Conservation (phyloP, 805 yeast genomes). For the Yamadazyma nakazawae region DNA sequence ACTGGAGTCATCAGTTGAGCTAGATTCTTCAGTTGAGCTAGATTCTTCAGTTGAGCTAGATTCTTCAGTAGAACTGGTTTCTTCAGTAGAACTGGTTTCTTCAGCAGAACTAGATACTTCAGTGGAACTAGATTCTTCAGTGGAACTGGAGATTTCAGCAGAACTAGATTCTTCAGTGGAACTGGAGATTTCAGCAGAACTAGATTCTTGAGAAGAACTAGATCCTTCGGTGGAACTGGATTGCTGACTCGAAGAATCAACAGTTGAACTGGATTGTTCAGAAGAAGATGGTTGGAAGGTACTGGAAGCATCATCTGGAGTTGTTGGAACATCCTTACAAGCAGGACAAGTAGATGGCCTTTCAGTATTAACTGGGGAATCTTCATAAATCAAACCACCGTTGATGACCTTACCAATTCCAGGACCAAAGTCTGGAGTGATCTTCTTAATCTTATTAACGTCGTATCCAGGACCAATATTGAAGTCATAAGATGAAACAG, state of each 20-base stretch:
- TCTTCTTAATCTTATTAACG: slow-evolving; percentile 10
- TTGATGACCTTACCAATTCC: slow-evolving; percentile 19
- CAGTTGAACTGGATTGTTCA: background rate
- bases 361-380: slow-evolving; percentile 18
- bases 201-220: background rate
- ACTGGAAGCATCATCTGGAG: slow-evolving; percentile 15
- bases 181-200: background rate
- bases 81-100: slow-evolving; percentile 25
- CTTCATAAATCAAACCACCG: slow-evolving; percentile 18
- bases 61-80: slow-evolving; percentile 4
- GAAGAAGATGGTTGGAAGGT: slow-evolving; percentile 8
- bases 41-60: background rate
- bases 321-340: slow-evolving; percentile 16
- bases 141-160: background rate
- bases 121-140: background rate
- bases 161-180: background rate
- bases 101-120: background rate
- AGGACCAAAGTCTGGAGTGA: slow-evolving; percentile 17
- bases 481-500: slow-evolving; percentile 14
- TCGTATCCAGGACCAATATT: slow-evolving; percentile 24
- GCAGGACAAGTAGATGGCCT: slow-evolving; percentile 20
- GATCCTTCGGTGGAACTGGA: background rate
- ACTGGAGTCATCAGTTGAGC: slow-evolving; percentile 3
- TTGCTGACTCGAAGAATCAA: background rate
- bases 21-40: slow-evolving; percentile 25